Evolutionary conservation across 2,329 filamentous ascomycete genomes (phyloP).

Genomic region (Alternaria angustiovoidea): DNA sequence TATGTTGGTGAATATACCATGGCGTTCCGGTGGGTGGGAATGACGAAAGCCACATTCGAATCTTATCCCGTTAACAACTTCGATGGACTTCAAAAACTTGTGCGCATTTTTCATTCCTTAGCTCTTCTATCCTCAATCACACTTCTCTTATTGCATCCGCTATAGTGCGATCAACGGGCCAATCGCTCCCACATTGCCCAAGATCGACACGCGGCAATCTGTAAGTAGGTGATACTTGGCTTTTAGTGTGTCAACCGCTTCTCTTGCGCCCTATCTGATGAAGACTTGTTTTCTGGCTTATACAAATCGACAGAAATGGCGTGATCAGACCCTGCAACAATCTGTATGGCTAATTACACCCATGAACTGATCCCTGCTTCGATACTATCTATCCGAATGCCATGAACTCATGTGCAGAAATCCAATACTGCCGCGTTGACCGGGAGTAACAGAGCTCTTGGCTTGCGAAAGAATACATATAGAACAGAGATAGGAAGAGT

Average conservation of each 20-base stretch:
- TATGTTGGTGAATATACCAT: constrained; percentile 3
- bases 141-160: neutral
- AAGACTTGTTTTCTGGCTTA: neutral
- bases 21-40: constrained; percentile 17
- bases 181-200: neutral
- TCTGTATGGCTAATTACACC: constrained; percentile 1
- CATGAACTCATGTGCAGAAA: neutral
- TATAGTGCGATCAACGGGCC: neutral
- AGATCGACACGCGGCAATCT: neutral
- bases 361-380: constrained; percentile 5
- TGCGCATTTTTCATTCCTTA: neutral
- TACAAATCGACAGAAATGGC: neutral
- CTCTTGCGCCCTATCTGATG: neutral
- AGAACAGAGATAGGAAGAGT: neutral
- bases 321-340: neutral
- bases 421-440: neutral
- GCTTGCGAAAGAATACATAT: neutral
- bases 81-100: neutral
- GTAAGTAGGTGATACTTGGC: neutral
- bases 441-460: neutral
- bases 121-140: neutral
- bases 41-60: constrained; percentile 1
- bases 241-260: neutral
- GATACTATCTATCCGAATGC: neutral
- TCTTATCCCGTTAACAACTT: neutral